Base-by-base conservation (phyloP, 2,329 filamentous ascomycete species). In the Sporothrix luriei region DNA sequence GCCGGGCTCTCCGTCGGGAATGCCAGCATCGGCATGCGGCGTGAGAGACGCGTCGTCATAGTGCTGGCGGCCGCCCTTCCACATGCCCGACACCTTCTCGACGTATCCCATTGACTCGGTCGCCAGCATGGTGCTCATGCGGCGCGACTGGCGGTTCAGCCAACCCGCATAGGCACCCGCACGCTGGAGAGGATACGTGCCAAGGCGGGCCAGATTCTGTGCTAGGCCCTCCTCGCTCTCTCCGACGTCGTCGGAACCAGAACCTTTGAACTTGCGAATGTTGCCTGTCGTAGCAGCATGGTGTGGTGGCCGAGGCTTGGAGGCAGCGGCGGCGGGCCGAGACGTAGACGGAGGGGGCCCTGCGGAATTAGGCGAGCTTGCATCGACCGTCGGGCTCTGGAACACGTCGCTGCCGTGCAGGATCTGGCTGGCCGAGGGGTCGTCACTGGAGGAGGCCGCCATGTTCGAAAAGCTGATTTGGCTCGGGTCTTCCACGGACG, bases 31-130 rank as follows among this genome's bases (percentile, higher is more conserved):
- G 85, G 79, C 26, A 81, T 82, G 40, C 80, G 81, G 52, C 85
- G 79, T 21, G 4, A 81, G 49, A 4, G 52, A 78, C 2, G 84
- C 83, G 55, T 87, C 91, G 65, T 90, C 89, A 75, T 98, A 99
- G 79, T 98, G 94, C 75, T 90, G 93, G 75, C 90, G 90, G 14
- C 92, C 92, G 46, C 95, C 95, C 74, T 93, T 92, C 88, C 95
- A 95, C 91, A 98, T 98, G 49, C 93, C 94, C 0, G 94, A 97
- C 0, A 98, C 94, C 78, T 97, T 98, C 76, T 96, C 94, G 43
- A 97, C 90, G 77, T 98, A 98, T 1, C 93, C 93, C 89, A 97
- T 97, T 0, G 94, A 96, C 78, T 97, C 94, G 0, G 90, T 92
- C 7, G 94, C 92, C 59, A 98, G 81, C 10, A 97, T 81, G 38